Conservation (phyloP, 495 filamentous ascomycete genomes). For the Sordaria brevicollis region DNA sequence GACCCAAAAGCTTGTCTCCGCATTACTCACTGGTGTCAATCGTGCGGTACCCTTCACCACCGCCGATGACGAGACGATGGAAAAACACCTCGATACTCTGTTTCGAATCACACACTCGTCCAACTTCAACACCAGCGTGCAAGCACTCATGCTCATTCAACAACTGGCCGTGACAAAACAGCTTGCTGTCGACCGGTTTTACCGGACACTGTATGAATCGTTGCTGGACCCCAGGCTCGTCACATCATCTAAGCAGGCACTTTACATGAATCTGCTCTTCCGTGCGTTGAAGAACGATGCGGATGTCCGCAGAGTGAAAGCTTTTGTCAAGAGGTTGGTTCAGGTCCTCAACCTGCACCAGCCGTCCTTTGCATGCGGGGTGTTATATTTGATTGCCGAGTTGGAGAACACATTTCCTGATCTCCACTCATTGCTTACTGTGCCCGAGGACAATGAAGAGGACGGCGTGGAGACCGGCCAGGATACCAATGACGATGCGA, state of each 20-base stretch:
- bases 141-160: constrained; percentile 91
- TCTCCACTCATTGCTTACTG: constrained; percentile 60
- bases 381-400: constrained; percentile 78
- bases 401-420: constrained; percentile 65
- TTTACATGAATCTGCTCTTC: constrained; percentile 90
- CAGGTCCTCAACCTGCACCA: constrained; percentile 83
- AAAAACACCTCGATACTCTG: constrained; percentile 82
- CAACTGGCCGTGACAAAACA: constrained; percentile 76
- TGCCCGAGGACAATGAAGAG: constrained; percentile 51
- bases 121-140: constrained; percentile 97
- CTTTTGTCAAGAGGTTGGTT: constrained; percentile 85
- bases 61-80: constrained; percentile 65
- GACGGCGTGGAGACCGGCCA: constrained; percentile 30
- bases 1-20: constrained; percentile 82
- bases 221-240: constrained; percentile 80
- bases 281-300: constrained; percentile 77
- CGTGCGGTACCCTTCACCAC: constrained; percentile 88
- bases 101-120: constrained; percentile 94
- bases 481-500: constrained; percentile 52
- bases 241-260: constrained; percentile 84
- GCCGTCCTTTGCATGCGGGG: constrained; percentile 81
- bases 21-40: constrained; percentile 86
- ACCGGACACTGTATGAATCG: constrained; percentile 90
- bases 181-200: constrained; percentile 73
- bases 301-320: constrained; percentile 80